Evolutionary conservation across 805 yeast species (phyloP).

Genomic region (Saccharomycopsis fodiens): DNA sequence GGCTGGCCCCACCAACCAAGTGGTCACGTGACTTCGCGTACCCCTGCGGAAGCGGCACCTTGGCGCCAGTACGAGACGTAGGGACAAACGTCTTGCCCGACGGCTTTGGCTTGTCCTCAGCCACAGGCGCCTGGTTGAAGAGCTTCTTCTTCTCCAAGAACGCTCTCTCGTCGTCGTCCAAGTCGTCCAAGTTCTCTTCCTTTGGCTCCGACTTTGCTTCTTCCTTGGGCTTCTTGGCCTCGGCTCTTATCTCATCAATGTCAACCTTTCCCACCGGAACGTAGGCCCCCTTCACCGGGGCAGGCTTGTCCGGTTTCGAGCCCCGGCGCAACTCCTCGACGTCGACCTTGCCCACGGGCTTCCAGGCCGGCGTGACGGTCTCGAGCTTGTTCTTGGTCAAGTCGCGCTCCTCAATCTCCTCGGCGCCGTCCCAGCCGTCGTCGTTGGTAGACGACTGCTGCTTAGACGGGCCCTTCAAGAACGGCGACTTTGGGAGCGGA

Average conservation of each 20-base stretch:
- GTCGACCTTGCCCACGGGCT: conserved; percentile 59
- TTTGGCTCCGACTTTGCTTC: conserved; percentile 24
- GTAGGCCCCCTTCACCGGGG: conserved; percentile 30
- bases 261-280: conserved; percentile 60
- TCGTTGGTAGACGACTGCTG: conserved; percentile 12
- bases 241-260: conserved; percentile 36
- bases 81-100: neutral
- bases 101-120: neutral
- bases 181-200: conserved; percentile 13
- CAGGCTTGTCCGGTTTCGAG: conserved; percentile 36
- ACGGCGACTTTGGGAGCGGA: conserved; percentile 22
- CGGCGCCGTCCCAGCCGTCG: conserved; percentile 41
- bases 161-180: conserved; percentile 20
- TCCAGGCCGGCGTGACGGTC: conserved; percentile 41
- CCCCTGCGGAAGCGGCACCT: conserved; percentile 4
- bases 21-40: conserved; percentile 27
- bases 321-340: conserved; percentile 36
- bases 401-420: conserved; percentile 38
- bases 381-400: conserved; percentile 39
- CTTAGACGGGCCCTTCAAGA: conserved; percentile 17
- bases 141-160: conserved; percentile 19
- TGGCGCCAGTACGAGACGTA: conserved; percentile 1
- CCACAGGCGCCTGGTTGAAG: conserved; percentile 10
- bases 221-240: conserved; percentile 28
- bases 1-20: conserved; percentile 50